These are phyloP conservation scores for Colletotrichum plurivorum DNA, from an alignment of 2,329 filamentous ascomycete species.

Conservation along the genomic window DNA sequence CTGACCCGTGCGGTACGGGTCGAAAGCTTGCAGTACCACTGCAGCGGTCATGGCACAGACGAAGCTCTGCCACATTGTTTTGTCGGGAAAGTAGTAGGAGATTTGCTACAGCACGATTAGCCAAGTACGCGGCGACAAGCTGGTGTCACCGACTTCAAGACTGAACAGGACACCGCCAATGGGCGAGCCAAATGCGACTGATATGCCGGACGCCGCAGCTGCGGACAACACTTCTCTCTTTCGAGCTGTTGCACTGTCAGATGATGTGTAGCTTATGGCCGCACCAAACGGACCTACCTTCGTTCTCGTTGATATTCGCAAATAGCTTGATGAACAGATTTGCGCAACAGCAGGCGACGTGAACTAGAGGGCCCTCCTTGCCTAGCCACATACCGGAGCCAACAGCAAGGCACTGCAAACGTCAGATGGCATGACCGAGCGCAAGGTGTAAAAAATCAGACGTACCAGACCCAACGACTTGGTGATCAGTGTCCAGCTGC, in stretches of 20 bases:
- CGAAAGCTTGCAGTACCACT: constrained; percentile 90
- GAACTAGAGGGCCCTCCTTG: constrained; percentile 95
- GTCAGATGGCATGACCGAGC: constrained; percentile 44
- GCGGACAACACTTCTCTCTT: constrained; percentile 95
- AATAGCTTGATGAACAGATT: constrained; percentile 95
- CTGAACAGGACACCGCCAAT: constrained; percentile 96
- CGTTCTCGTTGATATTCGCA: constrained; percentile 84
- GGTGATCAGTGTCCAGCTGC: constrained; percentile 88
- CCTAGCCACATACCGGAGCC: constrained; percentile 96
- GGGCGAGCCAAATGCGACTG: constrained; percentile 92
- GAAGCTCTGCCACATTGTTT: constrained; percentile 99
- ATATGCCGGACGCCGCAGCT: constrained; percentile 92
- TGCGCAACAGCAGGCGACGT: constrained; percentile 96
- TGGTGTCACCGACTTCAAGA: constrained; percentile 74
- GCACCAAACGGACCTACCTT: constrained; percentile 68
- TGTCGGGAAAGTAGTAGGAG: constrained; percentile 98
- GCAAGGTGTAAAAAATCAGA: constrained; percentile 31
- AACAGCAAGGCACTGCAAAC: constrained; percentile 83
- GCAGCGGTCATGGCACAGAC: constrained; percentile 99
- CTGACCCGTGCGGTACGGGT: constrained; percentile 95
- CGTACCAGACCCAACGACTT: constrained; percentile 90
- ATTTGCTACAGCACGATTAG: constrained; percentile 74
- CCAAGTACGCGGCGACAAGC: neutral
- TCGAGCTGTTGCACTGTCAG: constrained; percentile 70
- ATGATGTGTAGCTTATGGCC: neutral